Evolutionary conservation across 2,329 filamentous ascomycete species (phyloP).

Genomic region (Claviceps sp.): DNA sequence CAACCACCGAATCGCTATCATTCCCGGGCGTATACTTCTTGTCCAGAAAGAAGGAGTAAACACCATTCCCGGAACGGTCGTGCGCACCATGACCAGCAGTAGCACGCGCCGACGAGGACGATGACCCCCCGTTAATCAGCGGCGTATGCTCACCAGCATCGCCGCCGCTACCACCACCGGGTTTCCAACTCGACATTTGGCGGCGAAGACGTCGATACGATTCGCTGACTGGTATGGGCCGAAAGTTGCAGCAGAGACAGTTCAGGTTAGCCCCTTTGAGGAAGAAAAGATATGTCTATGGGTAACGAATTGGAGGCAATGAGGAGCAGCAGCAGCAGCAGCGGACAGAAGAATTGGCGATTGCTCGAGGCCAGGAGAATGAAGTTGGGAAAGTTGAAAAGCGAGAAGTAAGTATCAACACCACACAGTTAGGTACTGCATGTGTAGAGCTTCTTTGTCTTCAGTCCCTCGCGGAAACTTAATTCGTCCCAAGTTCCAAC

Average conservation of each 20-base stretch:
- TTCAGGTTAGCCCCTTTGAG: too few species aligned
- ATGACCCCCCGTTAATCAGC: slow-evolving; percentile 24
- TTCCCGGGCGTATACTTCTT: slow-evolving; percentile 36
- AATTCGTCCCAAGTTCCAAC: too few species aligned
- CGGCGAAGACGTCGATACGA: slow-evolving; percentile 8
- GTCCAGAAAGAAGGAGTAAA: slow-evolving; percentile 35
- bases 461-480: too few species aligned
- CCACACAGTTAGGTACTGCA: too few species aligned
- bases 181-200: slow-evolving; percentile 21
- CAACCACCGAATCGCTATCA: slow-evolving; percentile 31
- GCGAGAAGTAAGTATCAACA: too few species aligned
- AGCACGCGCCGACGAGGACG: slow-evolving; percentile 12
- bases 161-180: slow-evolving; percentile 12
- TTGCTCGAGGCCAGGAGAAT: too few species aligned
- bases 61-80: slow-evolving; percentile 11
- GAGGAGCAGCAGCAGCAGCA: too few species aligned
- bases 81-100: slow-evolving; percentile 10
- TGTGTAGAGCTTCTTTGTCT: too few species aligned
- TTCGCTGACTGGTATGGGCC: slow-evolving; percentile 4
- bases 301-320: too few species aligned
- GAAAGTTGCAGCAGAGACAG: not conserved
- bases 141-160: slow-evolving; percentile 26
- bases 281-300: too few species aligned
- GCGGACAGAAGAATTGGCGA: too few species aligned
- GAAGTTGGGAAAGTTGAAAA: too few species aligned